These are phyloP conservation scores for Macrophomina phaseolina DNA, from an alignment of 2,329 filamentous ascomycete species.

Conservation along the genomic window DNA sequence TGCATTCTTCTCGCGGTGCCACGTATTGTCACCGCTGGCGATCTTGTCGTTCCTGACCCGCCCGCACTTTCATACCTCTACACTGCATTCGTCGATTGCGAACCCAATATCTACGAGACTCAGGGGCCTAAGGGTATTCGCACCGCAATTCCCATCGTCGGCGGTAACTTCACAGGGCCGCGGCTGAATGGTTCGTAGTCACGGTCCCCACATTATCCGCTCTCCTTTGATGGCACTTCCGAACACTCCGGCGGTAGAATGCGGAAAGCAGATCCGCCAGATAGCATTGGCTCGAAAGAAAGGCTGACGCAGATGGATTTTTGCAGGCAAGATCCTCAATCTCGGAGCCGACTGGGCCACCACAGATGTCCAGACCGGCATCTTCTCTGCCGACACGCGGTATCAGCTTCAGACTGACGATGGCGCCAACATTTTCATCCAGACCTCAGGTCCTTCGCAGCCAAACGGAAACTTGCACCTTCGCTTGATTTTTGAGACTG, in stretches of 20 bases:
- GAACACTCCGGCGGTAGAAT: too few species aligned
- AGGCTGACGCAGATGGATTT: constrained; percentile 11
- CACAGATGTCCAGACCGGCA: constrained; percentile 36
- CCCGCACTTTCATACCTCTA: constrained; percentile 38
- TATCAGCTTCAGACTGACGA: constrained; percentile 46
- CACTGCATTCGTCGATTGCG: constrained; percentile 36
- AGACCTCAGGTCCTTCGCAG: constrained; percentile 40
- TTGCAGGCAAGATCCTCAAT: constrained; percentile 41
- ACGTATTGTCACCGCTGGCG: too few species aligned
- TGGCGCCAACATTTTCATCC: constrained; percentile 41
- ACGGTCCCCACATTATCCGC: too few species aligned
- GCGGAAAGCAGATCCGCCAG: too few species aligned
- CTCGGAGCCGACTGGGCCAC: constrained; percentile 47
- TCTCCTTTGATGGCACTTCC: too few species aligned
- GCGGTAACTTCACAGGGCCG: constrained; percentile 40
- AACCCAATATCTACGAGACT: constrained; percentile 33
- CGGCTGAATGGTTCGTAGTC: constrained; percentile 28
- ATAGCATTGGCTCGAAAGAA: neutral
- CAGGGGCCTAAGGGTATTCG: constrained; percentile 36
- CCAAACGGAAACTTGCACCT: constrained; percentile 39
- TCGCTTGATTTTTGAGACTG: constrained; percentile 43
- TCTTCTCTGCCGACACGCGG: constrained; percentile 43
- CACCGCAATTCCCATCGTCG: constrained; percentile 38
- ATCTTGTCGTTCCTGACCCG: neutral
- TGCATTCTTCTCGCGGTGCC: neutral